Conservation (phyloP, 305 asterid genomes). For the Withania somnifera region DNA sequence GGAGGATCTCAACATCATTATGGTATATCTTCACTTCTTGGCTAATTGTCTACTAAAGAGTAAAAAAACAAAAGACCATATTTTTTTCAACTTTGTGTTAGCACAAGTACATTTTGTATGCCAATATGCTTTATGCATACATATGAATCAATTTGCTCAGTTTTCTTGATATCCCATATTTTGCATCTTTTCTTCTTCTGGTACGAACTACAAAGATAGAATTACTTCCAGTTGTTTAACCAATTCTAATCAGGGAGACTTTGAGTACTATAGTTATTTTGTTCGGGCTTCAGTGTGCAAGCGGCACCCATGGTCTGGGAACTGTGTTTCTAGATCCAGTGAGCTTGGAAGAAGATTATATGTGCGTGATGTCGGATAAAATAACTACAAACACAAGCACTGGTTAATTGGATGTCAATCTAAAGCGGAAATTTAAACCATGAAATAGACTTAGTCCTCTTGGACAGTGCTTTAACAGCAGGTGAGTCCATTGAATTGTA, state of each 20-base stretch:
- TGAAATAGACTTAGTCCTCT: neutral
- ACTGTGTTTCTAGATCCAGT: neutral
- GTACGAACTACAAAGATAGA: neutral
- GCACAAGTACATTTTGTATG: neutral
- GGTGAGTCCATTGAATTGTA: neutral
- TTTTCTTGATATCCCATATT: neutral
- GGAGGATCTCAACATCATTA: constrained; percentile 79
- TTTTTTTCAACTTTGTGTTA: neutral
- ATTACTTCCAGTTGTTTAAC: neutral
- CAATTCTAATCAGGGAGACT: neutral
- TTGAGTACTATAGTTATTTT: neutral
- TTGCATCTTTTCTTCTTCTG: neutral
- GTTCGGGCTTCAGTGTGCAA: neutral
- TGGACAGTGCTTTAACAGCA: neutral
- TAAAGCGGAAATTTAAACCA: neutral
- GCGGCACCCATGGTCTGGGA: neutral
- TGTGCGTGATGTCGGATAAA: neutral
- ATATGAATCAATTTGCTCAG: neutral
- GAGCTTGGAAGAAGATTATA: neutral
- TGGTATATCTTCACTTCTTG: constrained; percentile 33
- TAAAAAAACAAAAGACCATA: neutral
- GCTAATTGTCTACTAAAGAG: neutral
- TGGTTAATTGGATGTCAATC: neutral
- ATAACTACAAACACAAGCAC: neutral
- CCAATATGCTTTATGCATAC: neutral